A percentile compares a stretch with the other conserved stretches of the same genome.
Conservation (phyloP, 176 grass and related monocot species). For the Olyra latifolia region DNA sequence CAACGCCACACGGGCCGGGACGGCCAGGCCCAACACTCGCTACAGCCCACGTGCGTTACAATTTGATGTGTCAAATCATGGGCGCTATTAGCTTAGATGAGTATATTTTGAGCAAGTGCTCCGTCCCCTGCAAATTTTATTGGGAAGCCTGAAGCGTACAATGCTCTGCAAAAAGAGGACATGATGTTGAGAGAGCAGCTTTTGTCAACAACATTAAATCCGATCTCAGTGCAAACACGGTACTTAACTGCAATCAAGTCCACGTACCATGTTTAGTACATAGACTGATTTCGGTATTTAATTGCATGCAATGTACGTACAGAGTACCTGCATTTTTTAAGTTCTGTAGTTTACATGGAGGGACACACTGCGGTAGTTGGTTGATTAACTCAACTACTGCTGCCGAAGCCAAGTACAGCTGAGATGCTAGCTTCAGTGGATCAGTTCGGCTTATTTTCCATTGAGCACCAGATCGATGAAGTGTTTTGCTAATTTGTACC, state of each 20-base stretch:
- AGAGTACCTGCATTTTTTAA: not conserved
- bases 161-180: not conserved
- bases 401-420: not conserved
- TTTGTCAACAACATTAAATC: not conserved
- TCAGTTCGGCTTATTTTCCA: not conserved
- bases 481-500: not conserved
- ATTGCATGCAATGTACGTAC: not conserved
- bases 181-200: not conserved
- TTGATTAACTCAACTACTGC: not conserved
- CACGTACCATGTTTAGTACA: not conserved
- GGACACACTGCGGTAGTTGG: not conserved
- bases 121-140: not conserved
- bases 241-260: not conserved
- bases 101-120: not conserved
- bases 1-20: no score
- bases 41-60: no score
- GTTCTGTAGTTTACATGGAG: not conserved
- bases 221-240: not conserved
- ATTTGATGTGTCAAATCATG: not conserved
- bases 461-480: not conserved
- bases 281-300: not conserved
- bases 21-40: no score
- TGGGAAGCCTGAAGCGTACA: not conserved
- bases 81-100: no score
- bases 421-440: not conserved